Percentiles rank a stretch among this genome's conserved stretches.
phyloP scores from a whole-genome alignment of 257 asterid species.

The Lantana camara region DNA sequence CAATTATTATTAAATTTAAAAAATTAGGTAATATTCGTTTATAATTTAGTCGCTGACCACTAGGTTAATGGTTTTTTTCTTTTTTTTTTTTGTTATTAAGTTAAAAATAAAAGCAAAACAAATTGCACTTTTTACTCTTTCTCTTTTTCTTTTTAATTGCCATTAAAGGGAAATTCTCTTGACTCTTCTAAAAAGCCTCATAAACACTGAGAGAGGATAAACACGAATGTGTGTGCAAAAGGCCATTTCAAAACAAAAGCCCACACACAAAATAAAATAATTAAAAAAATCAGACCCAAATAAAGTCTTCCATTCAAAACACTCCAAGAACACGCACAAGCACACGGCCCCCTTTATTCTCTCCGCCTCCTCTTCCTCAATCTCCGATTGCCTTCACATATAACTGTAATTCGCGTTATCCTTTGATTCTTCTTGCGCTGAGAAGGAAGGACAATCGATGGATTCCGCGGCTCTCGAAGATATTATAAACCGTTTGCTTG shows the following conservation, averaged over 20 bases:
- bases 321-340: slow-evolving; percentile 33
- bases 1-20: too few species aligned
- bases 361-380: slow-evolving; percentile 27
- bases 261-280: not conserved
- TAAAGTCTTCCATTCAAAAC: slow-evolving; percentile 32
- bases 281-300: not conserved
- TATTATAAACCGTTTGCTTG: slow-evolving; percentile 73
- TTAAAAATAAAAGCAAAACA: too few species aligned
- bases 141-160: too few species aligned
- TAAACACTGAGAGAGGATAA: not conserved
- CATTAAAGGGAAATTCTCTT: not conserved
- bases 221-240: slow-evolving; percentile 15
- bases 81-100: too few species aligned
- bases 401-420: not conserved
- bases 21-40: too few species aligned
- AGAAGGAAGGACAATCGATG: slow-evolving; percentile 37
- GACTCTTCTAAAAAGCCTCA: not conserved
- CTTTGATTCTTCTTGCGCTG: not conserved
- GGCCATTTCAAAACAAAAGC: slow-evolving; percentile 17
- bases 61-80: too few species aligned
- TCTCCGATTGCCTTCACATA: slow-evolving; percentile 18
- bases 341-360: slow-evolving; percentile 32
- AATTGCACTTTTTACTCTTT: too few species aligned
- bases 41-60: too few species aligned
- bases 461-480: slow-evolving; percentile 61